A percentile compares a stretch with the other conserved stretches of the same genome.
Conservation (phyloP, 2,329 filamentous ascomycete species). For the Cryphonectria nitschkei region DNA sequence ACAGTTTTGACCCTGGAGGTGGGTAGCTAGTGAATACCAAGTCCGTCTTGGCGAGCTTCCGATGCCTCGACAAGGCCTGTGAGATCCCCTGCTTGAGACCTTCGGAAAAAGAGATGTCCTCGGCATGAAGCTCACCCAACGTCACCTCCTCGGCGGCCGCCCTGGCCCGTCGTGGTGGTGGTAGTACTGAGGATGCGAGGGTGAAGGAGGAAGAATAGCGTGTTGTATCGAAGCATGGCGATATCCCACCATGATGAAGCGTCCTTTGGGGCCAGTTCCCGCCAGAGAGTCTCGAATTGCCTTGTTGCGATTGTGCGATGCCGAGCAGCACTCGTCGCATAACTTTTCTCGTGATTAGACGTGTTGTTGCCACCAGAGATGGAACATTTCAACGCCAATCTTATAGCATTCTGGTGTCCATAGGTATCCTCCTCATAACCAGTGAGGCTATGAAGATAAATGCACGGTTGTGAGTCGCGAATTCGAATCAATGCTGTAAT, state of each 20-base stretch:
- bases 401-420: background rate
- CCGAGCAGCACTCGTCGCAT: conserved; percentile 26
- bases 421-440: background rate
- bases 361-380: conserved; percentile 12
- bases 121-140: conserved; percentile 9
- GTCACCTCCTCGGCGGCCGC: conserved; percentile 26
- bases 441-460: background rate
- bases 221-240: too few species aligned
- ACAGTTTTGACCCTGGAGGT: conserved; percentile 27
- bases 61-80: conserved; percentile 14
- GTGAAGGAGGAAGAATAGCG: conserved; percentile 18
- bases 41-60: background rate
- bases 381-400: background rate
- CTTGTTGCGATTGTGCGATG: conserved; percentile 24
- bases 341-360: conserved; percentile 23
- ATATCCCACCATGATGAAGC: background rate
- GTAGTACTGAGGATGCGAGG: conserved; percentile 13
- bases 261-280: background rate
- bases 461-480: background rate
- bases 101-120: conserved; percentile 21
- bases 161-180: conserved; percentile 17
- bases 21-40: conserved; percentile 14
- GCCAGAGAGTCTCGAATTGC: conserved; percentile 14
- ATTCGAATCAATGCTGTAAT: too few species aligned
- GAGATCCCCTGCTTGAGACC: conserved; percentile 23